Percentiles rank a stretch among this genome's conserved stretches.
phyloP scores from a whole-genome alignment of 2,329 filamentous ascomycete genomes.

The Seiridium unicorne region DNA sequence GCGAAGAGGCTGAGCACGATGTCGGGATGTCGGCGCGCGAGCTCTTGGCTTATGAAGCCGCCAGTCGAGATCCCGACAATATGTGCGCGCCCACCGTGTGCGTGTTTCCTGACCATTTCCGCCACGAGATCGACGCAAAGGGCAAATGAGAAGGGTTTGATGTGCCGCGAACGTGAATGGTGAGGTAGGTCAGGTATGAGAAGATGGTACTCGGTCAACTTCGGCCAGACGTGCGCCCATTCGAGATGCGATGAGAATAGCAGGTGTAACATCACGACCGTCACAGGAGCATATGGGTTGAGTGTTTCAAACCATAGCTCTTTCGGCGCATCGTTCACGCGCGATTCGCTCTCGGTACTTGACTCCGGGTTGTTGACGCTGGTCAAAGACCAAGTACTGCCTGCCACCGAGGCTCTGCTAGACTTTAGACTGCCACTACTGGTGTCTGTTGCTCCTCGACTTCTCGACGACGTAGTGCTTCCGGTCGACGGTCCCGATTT shows the following conservation, averaged over 20 bases:
- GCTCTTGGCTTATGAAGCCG: conserved; percentile 32
- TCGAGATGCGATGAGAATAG: conserved; percentile 32
- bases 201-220: conserved; percentile 35
- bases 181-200: conserved; percentile 36
- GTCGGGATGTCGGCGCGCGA: conserved; percentile 31
- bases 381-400: not conserved
- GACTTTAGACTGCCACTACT: not conserved
- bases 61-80: conserved; percentile 39
- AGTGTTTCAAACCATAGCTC: not conserved
- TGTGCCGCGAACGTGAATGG: conserved; percentile 33
- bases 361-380: not conserved
- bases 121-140: conserved; percentile 31
- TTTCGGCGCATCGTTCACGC: not conserved
- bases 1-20: conserved; percentile 32
- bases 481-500: not conserved
- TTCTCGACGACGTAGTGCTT: not conserved
- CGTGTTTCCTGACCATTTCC: conserved; percentile 31
- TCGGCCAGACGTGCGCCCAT: conserved; percentile 30
- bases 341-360: conserved; percentile 1
- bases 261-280: conserved; percentile 31
- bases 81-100: conserved; percentile 34
- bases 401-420: not conserved
- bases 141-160: conserved; percentile 29
- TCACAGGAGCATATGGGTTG: conserved; percentile 25
- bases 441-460: conserved; percentile 1